Base-by-base conservation (phyloP, 371 early-diverging fungal species). In the Polyrhizophydium stewartii region DNA sequence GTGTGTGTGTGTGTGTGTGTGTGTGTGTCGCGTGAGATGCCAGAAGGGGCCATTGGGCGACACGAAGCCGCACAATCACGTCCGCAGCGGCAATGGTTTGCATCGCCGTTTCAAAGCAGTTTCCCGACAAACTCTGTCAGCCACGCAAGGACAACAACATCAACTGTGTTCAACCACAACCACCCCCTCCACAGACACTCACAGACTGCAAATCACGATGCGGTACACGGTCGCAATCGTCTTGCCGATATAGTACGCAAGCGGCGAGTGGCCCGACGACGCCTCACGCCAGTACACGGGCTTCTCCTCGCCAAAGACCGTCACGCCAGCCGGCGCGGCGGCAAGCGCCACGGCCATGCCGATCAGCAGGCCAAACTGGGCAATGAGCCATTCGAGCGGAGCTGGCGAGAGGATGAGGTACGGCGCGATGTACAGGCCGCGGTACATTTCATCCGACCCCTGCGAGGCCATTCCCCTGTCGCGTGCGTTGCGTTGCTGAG, bases 251-350 rank as follows among this genome's bases (percentile, higher is more conserved):
- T 61, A 78, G 61, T 79, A 79, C 21, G 78, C 69, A 12, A 66
- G 17, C 3, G 61, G 52, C 33, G 56, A 38, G 65, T 70, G 65
- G 3, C 79, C 77, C 10, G 67, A 59, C 17, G 72, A 61, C 28
- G 56, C 45, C 28, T 79, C 80, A 17, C 77, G 53, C 72, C 72
- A 75, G 64, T 68, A 79, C 30, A 79, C 72, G 9, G 68, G 60
- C 33, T 68, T 67, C 51, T 79, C 80, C 37, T 65, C 56, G 9
- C 72, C 68, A 65, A 79, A 79, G 1, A 47, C 49, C 22, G 3
- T 47, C 7, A 47, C 49, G 28, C 49, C 49, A 16, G 49, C 49
- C 28, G 49, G 49, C 28, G 49, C 49, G 28, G 7, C 75, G 27
- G 73, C 60, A 0, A 76, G 63, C 13, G 65, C 74, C 38, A 78